Base-by-base conservation (phyloP, 2,329 filamentous ascomycete species). In the Mycosphaerella sp. region DNA sequence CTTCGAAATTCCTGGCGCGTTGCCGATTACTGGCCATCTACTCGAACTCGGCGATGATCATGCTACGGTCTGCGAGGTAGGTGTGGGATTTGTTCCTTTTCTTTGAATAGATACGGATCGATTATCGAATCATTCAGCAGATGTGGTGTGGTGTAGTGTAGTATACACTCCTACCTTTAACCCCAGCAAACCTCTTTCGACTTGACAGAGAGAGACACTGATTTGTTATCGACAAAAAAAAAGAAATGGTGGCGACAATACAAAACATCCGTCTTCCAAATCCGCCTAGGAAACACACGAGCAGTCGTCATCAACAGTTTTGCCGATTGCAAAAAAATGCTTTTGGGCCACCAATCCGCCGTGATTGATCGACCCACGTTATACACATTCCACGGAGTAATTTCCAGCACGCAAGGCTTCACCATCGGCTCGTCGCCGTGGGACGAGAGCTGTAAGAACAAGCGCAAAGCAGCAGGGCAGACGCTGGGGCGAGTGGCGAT, bases 251-350 rank as follows among this genome's bases (percentile, higher is more conserved):
- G 71, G 70, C 66, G 66, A 13, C 63, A 74, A 60, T 75, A 77
- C 58, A 66, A 69, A 4, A 60, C 71, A 8, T 73, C 74, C 1
- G 70, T 76, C 41, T 78, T 75, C 59, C 75, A 78, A 53, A 73
- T 85, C 46, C 69, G 71, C 12, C 68, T 79, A 1, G 76, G 76
- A 9, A 79, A 79, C 56, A 78, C 72, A 0, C 65, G 76, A 13
- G 75, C 75, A 0, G 75, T 79, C 0, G 74, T 79, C 0, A 68
- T 79, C 39, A 79, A 76, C 60, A 76, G 73, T 1, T 79, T 78
- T 48, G 72, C 73, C 1, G 76, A 76, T 57, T 75, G 73, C 62
- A 74, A 71, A 57, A 73, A 73, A 41, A 77, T 79, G 62, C 66
- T 79, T 1, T 63, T 79, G 3, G 71, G 69, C 1, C 69, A 78